phyloP scores from a whole-genome alignment of 73 alveolate species.

The Strombidium stylifer region DNA sequence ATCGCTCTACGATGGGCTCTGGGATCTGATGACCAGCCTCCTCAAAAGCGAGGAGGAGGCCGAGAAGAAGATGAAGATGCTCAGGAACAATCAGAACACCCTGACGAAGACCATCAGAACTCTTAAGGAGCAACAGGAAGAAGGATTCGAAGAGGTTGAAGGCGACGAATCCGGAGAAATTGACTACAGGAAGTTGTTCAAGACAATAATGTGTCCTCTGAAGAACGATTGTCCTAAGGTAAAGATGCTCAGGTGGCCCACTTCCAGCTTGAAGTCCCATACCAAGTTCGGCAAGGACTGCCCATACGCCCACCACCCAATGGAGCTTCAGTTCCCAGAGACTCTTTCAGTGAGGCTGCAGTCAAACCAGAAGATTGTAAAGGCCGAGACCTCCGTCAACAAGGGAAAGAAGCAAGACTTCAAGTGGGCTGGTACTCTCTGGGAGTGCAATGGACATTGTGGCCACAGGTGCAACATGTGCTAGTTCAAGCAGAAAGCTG shows the following conservation, averaged over 20 bases:
- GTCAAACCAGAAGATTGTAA: no score
- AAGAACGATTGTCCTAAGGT: slow-evolving; percentile 70
- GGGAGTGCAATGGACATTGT: slow-evolving; percentile 22
- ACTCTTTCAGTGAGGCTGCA: slow-evolving; percentile 3
- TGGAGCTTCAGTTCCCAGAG: slow-evolving; percentile 62
- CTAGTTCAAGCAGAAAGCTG: slow-evolving; percentile 31
- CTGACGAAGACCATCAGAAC: slow-evolving; percentile 6
- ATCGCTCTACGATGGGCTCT: slow-evolving; percentile 45
- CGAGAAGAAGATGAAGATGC: slow-evolving; percentile 7
- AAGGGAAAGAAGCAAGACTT: no score
- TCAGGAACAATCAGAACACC: neutral
- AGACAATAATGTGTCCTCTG: slow-evolving; percentile 76
- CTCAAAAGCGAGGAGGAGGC: slow-evolving; percentile 29
- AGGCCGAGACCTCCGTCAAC: no score
- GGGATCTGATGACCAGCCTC: slow-evolving; percentile 19
- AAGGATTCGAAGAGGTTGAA: slow-evolving; percentile 6
- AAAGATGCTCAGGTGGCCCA: slow-evolving; percentile 66
- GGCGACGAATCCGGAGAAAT: neutral
- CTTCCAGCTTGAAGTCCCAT: slow-evolving; percentile 22
- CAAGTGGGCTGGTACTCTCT: slow-evolving; percentile 19
- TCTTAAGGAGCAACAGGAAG: neutral
- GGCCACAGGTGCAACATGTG: slow-evolving; percentile 28
- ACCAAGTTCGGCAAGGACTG: slow-evolving; percentile 63
- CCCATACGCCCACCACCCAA: slow-evolving; percentile 70
- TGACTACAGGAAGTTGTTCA: slow-evolving; percentile 1